Base-by-base conservation (phyloP, 2,329 filamentous ascomycete species). In the Trichoderma sp. region DNA sequence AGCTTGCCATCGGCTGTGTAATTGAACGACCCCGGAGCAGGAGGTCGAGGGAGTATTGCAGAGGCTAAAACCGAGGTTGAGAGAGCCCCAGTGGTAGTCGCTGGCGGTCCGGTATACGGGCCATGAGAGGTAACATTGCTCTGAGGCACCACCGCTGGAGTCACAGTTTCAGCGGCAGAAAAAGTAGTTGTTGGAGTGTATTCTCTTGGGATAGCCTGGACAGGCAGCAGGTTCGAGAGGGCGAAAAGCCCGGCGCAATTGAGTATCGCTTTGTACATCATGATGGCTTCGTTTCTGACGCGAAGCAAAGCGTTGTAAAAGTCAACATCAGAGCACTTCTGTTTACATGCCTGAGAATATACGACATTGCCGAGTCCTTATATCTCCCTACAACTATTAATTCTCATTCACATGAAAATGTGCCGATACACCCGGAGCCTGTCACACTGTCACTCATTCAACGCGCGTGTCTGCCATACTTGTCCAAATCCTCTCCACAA, bases 1-100 rank as follows among this genome's bases (percentile, higher is more conserved):
- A 95, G 89, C 74, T 88, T 81, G 14, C 94, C 94, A 78, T 95
- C 89, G 8, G 91, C 89, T 11, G 92, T 92, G 81, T 97, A 97
- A 65, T 90, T 89, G 50, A 91, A 92, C 4, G 91, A 92, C 8
- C 89, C 90, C 0, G 89, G 87, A 35, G 89, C 88, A 0, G 91
- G 87, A 12, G 91, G 90, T 0, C 89, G 81, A 1, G 88, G 85
- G 1, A 89, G 84, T 67, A 96, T 88, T 1, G 89, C 89, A 0
- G 89, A 83, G 0, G 89, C 91, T 0, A 92, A 77, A 0, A 91
- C 87, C 0, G 84, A 85, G 3, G 89, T 92, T 8, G 87, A 89
- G 3, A 93, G 82, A 27, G 93, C 94, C 4, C 94, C 94, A 0
- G 91, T 94, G 0, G 90, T 93, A 0, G 92, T 93, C 0, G 87